phyloP scores from a whole-genome alignment of 192 early-diverging fungal genomes.

The Dissophora globulifera region DNA sequence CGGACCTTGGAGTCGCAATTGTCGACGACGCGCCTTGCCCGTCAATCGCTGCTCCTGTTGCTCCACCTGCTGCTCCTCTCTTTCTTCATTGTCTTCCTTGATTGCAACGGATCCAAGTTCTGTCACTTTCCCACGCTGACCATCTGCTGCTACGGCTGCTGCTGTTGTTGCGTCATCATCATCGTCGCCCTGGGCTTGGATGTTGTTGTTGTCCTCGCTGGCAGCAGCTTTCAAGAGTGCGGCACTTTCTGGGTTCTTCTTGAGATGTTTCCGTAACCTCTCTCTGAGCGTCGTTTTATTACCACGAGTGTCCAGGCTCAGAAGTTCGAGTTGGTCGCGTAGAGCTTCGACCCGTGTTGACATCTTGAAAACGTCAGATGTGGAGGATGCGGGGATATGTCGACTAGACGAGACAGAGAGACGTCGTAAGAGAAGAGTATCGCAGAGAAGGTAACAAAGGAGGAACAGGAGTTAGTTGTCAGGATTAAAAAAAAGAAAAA shows the following conservation, averaged over 20 bases:
- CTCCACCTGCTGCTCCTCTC: not conserved
- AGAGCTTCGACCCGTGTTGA: slow-evolving; percentile 3
- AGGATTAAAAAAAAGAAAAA: no score
- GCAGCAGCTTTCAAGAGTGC: not conserved
- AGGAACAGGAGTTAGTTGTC: no score
- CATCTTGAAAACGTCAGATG: not conserved
- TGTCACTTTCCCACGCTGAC: no score
- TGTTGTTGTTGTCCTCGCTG: not conserved
- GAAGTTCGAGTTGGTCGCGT: slow-evolving; percentile 41
- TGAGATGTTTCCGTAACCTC: slow-evolving; percentile 55
- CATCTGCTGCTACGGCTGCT: no score
- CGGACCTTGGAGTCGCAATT: no score
- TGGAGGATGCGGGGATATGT: not conserved
- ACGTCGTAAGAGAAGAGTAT: no score
- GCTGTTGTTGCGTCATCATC: not conserved
- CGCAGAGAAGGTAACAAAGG: no score
- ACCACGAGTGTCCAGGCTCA: slow-evolving; percentile 61
- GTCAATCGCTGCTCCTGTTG: no score
- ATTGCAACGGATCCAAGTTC: no score
- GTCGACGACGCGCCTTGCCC: no score
- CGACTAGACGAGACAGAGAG: no score
- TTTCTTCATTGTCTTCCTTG: slow-evolving; percentile 1
- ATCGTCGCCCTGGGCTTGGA: no score
- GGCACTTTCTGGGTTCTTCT: slow-evolving; percentile 14
- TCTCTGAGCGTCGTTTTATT: slow-evolving; percentile 57